phyloP scores from a whole-genome alignment of 805 yeast genomes.

The Citeromyces matritensis region DNA sequence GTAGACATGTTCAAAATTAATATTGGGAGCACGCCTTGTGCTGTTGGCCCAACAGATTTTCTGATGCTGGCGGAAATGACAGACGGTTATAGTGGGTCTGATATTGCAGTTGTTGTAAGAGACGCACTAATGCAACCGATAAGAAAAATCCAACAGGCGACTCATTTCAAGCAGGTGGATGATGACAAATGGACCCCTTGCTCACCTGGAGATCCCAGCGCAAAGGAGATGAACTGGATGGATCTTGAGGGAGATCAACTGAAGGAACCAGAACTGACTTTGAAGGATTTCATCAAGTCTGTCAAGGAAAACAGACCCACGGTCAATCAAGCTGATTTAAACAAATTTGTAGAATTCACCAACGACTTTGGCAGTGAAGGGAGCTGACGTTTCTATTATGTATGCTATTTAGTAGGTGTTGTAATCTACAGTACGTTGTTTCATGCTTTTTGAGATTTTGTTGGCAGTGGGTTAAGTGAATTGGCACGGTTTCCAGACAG shows the following conservation, averaged over 20 bases:
- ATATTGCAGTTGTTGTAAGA: slow-evolving; percentile 88
- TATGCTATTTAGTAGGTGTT: neutral
- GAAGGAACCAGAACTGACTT: slow-evolving; percentile 75
- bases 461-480: neutral
- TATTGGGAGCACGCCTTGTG: slow-evolving; percentile 82
- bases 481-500: no score
- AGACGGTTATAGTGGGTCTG: slow-evolving; percentile 96
- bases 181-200: slow-evolving; percentile 65
- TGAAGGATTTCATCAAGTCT: slow-evolving; percentile 89
- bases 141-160: slow-evolving; percentile 87
- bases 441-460: no score
- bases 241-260: slow-evolving; percentile 81
- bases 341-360: slow-evolving; percentile 77
- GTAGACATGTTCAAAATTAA: slow-evolving; percentile 88
- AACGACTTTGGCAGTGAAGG: slow-evolving; percentile 97
- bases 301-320: slow-evolving; percentile 89
- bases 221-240: slow-evolving; percentile 87
- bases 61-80: slow-evolving; percentile 81
- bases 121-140: slow-evolving; percentile 98
- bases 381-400: slow-evolving; percentile 22
- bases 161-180: slow-evolving; percentile 66
- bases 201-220: slow-evolving; percentile 89
- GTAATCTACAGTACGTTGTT: neutral
- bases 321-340: slow-evolving; percentile 73
- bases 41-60: slow-evolving; percentile 57